Conservation (phyloP, 345 rosid species). For the Microthlaspi erraticum region DNA sequence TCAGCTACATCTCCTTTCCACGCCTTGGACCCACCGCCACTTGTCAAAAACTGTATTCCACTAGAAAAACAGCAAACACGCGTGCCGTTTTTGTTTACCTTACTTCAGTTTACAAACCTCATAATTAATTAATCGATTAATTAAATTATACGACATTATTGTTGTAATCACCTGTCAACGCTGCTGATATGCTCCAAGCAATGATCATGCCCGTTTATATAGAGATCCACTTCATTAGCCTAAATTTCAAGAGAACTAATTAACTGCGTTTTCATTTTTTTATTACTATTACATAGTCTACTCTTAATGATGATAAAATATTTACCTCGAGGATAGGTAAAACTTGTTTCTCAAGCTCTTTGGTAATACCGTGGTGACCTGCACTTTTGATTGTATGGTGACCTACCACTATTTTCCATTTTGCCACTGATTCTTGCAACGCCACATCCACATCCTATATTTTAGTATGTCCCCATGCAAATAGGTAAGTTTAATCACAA, state of each 20-base stretch:
- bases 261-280: neutral
- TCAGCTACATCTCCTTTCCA: slow-evolving; percentile 64
- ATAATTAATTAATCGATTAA: neutral
- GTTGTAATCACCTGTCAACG: slow-evolving; percentile 49
- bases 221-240: slow-evolving; percentile 69
- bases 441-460: slow-evolving; percentile 42
- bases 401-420: slow-evolving; percentile 84
- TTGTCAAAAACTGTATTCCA: slow-evolving; percentile 65
- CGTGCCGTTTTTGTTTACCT: neutral
- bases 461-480: neutral
- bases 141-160: neutral
- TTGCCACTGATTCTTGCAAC: slow-evolving; percentile 55
- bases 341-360: slow-evolving; percentile 54
- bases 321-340: slow-evolving; percentile 71
- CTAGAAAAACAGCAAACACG: slow-evolving; percentile 38
- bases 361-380: slow-evolving; percentile 69
- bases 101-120: slow-evolving; percentile 24
- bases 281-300: neutral
- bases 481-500: neutral
- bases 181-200: slow-evolving; percentile 83
- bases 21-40: slow-evolving; percentile 89
- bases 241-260: slow-evolving; percentile 31
- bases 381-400: slow-evolving; percentile 79
- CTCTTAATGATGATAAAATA: neutral
- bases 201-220: slow-evolving; percentile 85